These are phyloP conservation scores for Ganoderma leucocontextum DNA, from an alignment of 1,284 basidiomycete species.

Conservation along the genomic window DNA sequence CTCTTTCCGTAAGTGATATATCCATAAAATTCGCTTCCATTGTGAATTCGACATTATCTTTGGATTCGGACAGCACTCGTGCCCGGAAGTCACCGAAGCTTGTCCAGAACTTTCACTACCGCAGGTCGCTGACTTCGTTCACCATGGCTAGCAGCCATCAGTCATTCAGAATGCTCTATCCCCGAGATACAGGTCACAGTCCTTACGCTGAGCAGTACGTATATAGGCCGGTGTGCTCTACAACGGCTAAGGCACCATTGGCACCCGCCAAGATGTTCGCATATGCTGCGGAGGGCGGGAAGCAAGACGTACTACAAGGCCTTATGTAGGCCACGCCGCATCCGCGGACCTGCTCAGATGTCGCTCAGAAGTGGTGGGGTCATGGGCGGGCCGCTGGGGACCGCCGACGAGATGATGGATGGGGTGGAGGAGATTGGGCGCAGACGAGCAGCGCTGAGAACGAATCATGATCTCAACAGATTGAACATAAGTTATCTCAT, in stretches of 20 bases:
- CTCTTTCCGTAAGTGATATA: background rate
- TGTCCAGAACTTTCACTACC: background rate
- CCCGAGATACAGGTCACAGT: background rate
- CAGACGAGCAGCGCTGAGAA: background rate
- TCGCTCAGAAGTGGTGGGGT: background rate
- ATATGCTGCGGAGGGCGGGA: background rate
- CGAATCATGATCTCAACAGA: conserved; percentile 9
- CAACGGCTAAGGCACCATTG: background rate
- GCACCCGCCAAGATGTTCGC: background rate
- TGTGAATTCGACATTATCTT: background rate
- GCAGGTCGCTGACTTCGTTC: background rate
- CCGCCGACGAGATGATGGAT: conserved; percentile 7
- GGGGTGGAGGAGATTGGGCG: background rate
- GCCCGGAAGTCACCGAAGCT: background rate
- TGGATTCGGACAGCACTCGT: background rate
- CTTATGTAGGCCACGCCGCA: background rate
- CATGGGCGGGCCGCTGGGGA: conserved; percentile 1
- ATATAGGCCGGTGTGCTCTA: background rate
- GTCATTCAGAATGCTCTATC: background rate
- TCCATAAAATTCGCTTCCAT: background rate
- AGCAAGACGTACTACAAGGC: background rate
- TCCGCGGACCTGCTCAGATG: background rate
- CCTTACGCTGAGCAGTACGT: background rate
- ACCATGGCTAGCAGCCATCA: too few relatives aligned
- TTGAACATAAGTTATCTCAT: background rate